These are phyloP conservation scores for Coprinellus micaceus DNA, from an alignment of 768 basidiomycete genomes.

Conservation along the genomic window DNA sequence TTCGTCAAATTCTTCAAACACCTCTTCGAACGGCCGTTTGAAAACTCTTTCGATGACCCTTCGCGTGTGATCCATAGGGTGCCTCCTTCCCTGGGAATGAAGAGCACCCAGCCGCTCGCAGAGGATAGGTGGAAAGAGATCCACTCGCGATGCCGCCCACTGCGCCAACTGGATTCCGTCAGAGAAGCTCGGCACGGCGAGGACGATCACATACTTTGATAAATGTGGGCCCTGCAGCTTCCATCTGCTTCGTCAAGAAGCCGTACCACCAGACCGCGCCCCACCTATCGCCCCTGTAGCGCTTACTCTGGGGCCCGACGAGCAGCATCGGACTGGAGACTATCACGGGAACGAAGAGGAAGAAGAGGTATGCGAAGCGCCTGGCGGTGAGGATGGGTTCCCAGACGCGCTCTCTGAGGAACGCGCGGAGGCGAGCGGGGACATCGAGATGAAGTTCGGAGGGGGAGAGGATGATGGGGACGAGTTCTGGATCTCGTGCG, in stretches of 20 bases:
- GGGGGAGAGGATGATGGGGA: slow-evolving; percentile 58
- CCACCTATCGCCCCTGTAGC: slow-evolving; percentile 75
- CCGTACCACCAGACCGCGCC: slow-evolving; percentile 97
- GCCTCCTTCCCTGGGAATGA: slow-evolving; percentile 84
- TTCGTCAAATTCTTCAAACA: slow-evolving; percentile 87
- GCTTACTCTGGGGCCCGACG: slow-evolving; percentile 51
- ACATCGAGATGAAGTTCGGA: slow-evolving; percentile 56
- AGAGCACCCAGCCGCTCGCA: slow-evolving; percentile 82
- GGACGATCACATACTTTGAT: slow-evolving; percentile 66
- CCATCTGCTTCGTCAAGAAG: slow-evolving; percentile 86
- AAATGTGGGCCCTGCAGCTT: slow-evolving; percentile 93
- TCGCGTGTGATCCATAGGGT: slow-evolving; percentile 77
- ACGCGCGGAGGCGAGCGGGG: slow-evolving; percentile 34
- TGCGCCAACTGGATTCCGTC: slow-evolving; percentile 69
- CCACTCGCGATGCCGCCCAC: slow-evolving; percentile 96
- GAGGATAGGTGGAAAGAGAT: slow-evolving; percentile 84
- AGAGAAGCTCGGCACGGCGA: slow-evolving; percentile 7
- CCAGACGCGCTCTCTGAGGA: slow-evolving; percentile 62
- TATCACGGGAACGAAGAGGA: slow-evolving; percentile 86
- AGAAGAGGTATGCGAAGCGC: slow-evolving; percentile 79
- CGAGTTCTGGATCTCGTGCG: slow-evolving; percentile 25
- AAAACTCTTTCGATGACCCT: slow-evolving; percentile 81
- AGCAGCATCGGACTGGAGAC: slow-evolving; percentile 81
- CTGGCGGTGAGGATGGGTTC: slow-evolving; percentile 82
- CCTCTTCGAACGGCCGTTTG: slow-evolving; percentile 74